Evolutionary conservation across 2,329 filamentous ascomycete species (phyloP), one percentile per base, ranked within the genome.

Genomic region (Neofusicoccum umdonicola): DNA sequence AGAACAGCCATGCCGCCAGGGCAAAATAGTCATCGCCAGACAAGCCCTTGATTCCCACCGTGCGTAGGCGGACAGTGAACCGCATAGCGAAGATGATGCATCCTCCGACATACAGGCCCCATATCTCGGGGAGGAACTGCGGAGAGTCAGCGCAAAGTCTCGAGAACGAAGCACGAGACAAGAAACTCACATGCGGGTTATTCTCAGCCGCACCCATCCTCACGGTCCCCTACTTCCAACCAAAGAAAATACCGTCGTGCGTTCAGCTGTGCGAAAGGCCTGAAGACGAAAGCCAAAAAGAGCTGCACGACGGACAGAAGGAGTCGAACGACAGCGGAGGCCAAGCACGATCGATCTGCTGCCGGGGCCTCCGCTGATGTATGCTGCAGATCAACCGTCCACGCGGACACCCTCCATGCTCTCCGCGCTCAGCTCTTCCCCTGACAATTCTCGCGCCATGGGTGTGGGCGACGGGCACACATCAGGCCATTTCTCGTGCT

Each of bases 11-110:
- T 19, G 41, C 75, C 0, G 76, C 58, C 8, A 76, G 22, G 0
- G 74, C 69, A 37, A 80, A 73, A 13, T 76, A 74, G 61, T 80
- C 78, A 66, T 81, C 79, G 7, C 78, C 76, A 19, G 76, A 72
- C 1, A 80, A 68, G 1, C 76, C 72, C n/a, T 71, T 71, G 39
- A 73, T 58, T 1, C 79, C 79, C 0, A 79, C 77, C 0, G 75
- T 77, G 1, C 76, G 75, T 13, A 79, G 54, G 0, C 79, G 74
- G 3, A 79, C 75, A n/a, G 64, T 68, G 19, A 77, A 78, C 3
- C 78, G 73, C 3, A 72, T 35, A 2, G 31, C 12, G 13, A 60
- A 60, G 11, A 60, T 17, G 27, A 60, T 17, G 13, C 42, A 44
- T 7, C 41, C 56, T 11, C 22, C n/a, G 41, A 44, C n/a, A 42